Base-by-base conservation (phyloP, 2,329 filamentous ascomycete species). In the Pezicula neosporulosa region DNA sequence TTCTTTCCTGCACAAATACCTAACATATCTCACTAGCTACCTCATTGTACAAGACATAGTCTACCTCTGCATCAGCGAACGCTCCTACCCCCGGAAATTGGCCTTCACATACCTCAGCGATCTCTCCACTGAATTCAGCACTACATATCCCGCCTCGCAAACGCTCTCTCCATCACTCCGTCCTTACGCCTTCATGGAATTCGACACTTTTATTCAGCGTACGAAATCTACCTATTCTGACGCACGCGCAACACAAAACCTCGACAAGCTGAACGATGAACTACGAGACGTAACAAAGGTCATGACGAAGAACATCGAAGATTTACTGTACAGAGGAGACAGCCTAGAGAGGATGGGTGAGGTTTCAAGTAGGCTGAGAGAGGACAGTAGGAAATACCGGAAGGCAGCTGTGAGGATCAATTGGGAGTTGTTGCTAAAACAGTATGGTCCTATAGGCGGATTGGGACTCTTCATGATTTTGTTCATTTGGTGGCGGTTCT, bases 261-360 rank as follows among this genome's bases (percentile, higher is more conserved):
- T 99, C 52, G 90, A 95, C 71, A 91, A 93, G 73, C 78, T 99
- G 59, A 97, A 99, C 67, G 90, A 97, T 67, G 95, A 99, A 78
- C 82, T 99, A 59, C 87, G 92, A 69, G 94, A 97, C 72, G 95
- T 99, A 50, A 97, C 94, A 1, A 92, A 97, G 74, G 92, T 99
- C 66, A 99, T 99, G 95, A 97, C 92, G 50, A 97, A 97, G 82
- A 99, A 99, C 71, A 97, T 99, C 61, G 94, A 99, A 77, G 94
- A 99, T 70, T 75, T 99, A 66, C 76, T 99, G 48, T 99, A 99
- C 69, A 80, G 95, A 56, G 94, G 94, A 27, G 94, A 99, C 69
- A 94, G 86, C 64, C 73, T 99, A 60, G 94, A 99, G 74, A 83
- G 91, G 64, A 99, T 99, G 94, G 93, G 94, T 55, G 93, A 97